phyloP scores from a whole-genome alignment of 2,329 filamentous ascomycete species.

The Diaporthe sp. region DNA sequence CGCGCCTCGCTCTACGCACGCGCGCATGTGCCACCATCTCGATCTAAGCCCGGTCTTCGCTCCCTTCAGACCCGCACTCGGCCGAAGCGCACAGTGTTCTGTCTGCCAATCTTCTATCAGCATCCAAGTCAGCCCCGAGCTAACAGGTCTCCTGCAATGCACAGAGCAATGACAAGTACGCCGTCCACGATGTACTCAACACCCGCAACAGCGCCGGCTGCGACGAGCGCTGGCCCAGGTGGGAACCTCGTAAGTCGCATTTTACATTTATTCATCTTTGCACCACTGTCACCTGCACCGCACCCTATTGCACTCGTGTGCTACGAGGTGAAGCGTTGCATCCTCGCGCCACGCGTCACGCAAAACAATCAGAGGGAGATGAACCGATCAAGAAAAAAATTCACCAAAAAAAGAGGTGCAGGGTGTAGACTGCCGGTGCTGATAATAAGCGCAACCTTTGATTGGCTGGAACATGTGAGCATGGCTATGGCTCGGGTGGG shows the following conservation, averaged over 20 bases:
- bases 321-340: constrained; percentile 4
- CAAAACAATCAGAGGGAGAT: neutral
- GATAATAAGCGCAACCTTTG: constrained; percentile 23
- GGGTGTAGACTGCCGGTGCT: constrained; percentile 32
- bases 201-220: constrained; percentile 55
- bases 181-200: constrained; percentile 42
- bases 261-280: constrained; percentile 11
- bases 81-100: neutral
- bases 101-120: neutral
- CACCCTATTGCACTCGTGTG: neutral
- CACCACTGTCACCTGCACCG: neutral
- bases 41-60: constrained; percentile 9
- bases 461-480: constrained; percentile 2
- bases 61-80: constrained; percentile 23
- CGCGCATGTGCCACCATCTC: neutral
- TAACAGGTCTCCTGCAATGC: constrained; percentile 15
- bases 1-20: neutral
- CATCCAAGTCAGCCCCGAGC: neutral
- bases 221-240: constrained; percentile 53
- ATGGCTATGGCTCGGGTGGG: constrained; percentile 17
- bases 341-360: constrained; percentile 21
- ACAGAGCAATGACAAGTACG: constrained; percentile 45
- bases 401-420: neutral
- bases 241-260: constrained; percentile 56
- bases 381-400: neutral